Conservation (phyloP, 768 basidiomycete genomes). For the Leccinum sublutescens region DNA sequence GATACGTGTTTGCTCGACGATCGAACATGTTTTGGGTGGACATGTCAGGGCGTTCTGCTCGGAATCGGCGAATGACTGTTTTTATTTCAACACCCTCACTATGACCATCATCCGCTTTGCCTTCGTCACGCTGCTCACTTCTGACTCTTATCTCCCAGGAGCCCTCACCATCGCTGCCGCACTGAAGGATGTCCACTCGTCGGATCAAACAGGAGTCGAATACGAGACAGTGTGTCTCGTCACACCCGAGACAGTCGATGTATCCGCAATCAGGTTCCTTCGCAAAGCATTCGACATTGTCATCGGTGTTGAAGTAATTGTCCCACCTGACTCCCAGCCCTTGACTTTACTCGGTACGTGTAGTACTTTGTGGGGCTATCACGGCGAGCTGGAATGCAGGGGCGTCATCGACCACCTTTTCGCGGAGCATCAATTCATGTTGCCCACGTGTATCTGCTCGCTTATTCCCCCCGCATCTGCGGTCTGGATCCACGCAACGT, state of each 20-base stretch:
- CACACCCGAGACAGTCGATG: conserved; percentile 91
- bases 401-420: conserved; percentile 1
- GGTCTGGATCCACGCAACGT: conserved; percentile 16
- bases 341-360: conserved; percentile 77
- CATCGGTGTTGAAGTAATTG: conserved; percentile 89
- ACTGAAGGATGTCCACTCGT: conserved; percentile 70
- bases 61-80: not conserved
- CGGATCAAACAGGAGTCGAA: conserved; percentile 45
- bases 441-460: conserved; percentile 8
- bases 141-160: conserved; percentile 90
- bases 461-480: conserved; percentile 6
- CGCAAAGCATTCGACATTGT: conserved; percentile 81
- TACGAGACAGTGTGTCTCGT: conserved; percentile 85
- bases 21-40: not conserved
- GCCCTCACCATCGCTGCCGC: conserved; percentile 85
- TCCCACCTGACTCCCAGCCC: conserved; percentile 60
- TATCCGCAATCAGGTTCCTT: conserved; percentile 74
- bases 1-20: conserved; percentile 15
- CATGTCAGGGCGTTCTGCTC: not conserved
- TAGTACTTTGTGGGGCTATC: conserved; percentile 7
- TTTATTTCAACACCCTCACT: conserved; percentile 19
- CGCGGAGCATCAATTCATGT: conserved; percentile 10
- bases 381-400: conserved; percentile 1
- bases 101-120: conserved; percentile 70
- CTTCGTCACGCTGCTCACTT: conserved; percentile 90